Conservation (phyloP, 352 stramenopile genomes). For the Pythium angustatum region DNA sequence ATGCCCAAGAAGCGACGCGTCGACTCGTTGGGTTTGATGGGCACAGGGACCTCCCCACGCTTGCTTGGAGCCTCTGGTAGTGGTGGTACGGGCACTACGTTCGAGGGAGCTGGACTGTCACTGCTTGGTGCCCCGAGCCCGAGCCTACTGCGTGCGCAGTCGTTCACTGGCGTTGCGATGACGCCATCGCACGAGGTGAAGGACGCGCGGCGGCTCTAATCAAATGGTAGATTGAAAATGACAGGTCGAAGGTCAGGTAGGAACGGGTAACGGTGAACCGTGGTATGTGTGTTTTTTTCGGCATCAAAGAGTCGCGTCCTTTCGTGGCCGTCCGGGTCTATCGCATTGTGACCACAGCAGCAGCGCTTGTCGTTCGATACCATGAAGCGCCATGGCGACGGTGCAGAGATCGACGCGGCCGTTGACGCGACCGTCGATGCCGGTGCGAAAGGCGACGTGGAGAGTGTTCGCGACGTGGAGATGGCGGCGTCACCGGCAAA, state of each 20-base stretch:
- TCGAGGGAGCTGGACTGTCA: neutral
- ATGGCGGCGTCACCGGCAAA: constrained; percentile 20
- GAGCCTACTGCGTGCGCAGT: constrained; percentile 20
- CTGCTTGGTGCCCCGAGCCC: constrained; percentile 16
- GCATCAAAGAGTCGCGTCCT: constrained; percentile 19
- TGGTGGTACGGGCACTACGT: neutral
- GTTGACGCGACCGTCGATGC: constrained; percentile 23
- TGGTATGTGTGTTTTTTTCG: constrained; percentile 5
- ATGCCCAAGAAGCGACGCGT: constrained; percentile 28
- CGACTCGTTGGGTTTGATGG: constrained; percentile 16
- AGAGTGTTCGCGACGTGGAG: constrained; percentile 34
- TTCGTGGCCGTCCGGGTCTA: constrained; percentile 1
- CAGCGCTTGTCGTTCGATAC: neutral
- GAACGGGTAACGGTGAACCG: constrained; percentile 9
- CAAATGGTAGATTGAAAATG: too few relatives aligned
- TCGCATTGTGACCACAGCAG: neutral
- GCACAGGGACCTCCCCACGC: constrained; percentile 8
- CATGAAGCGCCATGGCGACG: constrained; percentile 43
- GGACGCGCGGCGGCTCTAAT: constrained; percentile 4
- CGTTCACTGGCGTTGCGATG: constrained; percentile 11
- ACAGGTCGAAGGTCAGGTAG: constrained; percentile 1
- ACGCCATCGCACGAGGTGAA: neutral
- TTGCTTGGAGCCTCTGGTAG: neutral
- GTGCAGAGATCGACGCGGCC: constrained; percentile 20
- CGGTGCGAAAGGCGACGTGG: constrained; percentile 22